Conservation (phyloP, 139 green algal species). For the Chlamydomonas sp. region DNA sequence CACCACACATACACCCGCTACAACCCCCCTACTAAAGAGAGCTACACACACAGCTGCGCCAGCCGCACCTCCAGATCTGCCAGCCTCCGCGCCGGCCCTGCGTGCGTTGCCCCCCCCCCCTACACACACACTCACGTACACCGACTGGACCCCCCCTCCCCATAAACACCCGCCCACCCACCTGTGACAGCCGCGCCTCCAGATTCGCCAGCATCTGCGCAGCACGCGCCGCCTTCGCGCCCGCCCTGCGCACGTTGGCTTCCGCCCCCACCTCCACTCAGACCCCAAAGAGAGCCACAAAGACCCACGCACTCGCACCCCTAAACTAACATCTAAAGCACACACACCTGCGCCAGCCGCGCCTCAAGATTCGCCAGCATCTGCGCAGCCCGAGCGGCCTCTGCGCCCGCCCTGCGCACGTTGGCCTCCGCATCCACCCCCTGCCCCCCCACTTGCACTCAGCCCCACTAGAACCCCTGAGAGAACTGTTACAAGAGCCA, state of each 20-base stretch:
- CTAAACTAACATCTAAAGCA: no score
- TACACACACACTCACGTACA: no score
- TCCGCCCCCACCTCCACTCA: no score
- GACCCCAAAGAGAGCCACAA: no score
- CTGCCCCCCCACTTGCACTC: no score
- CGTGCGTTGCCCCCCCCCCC: neutral
- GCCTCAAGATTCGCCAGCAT: neutral
- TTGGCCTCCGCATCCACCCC: neutral
- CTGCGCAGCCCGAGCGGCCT: neutral
- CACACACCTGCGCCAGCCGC: neutral
- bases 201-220: neutral
- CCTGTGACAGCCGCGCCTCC: conserved; percentile 13
- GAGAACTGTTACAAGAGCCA: no score
- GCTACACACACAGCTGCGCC: neutral
- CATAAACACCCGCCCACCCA: no score
- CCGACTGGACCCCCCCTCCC: no score
- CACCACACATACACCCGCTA: no score
- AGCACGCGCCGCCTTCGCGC: neutral
- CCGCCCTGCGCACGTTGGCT: neutral
- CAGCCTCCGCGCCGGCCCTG: neutral
- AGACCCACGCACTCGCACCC: no score
- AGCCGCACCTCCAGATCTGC: neutral
- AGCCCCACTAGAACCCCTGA: no score
- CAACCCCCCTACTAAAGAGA: no score
- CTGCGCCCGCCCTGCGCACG: neutral